Base-by-base conservation (phyloP, 768 basidiomycete species). In the Rhizopogon roseolus region DNA sequence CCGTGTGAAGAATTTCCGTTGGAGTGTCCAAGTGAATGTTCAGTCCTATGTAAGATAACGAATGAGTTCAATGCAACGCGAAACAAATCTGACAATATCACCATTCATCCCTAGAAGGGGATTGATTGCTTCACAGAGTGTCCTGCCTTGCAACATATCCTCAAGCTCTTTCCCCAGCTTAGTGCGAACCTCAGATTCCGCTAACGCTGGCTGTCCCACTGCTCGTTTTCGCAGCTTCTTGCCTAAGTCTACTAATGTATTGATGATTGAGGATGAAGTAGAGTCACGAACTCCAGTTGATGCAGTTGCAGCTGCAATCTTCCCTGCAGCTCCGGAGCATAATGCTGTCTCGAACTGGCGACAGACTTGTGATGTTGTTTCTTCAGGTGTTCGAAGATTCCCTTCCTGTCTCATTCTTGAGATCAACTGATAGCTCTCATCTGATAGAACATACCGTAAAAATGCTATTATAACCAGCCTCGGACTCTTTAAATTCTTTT, bases 391-490 rank as follows among this genome's bases (percentile, higher is more conserved):
- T 34, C 13, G 37, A 5, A 27, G 8, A 1, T 11, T 38, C 9
- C 49, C 49, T 32, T 25, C 14, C 49, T 50, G 36, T 17, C 3
- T 29, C 5, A 3, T 22, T 29, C n/a, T 10, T 17, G 1, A 38
- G 38, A 22, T 29, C 38, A 32, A 19, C 7, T 0, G 5, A 37
- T 36, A 27, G 34, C 7, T 29, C 17, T 13, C 14, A 8, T 36
- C 17, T 17, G 13, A 36, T 19, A 17, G 6, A 34, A 43, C 62
- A 45, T 50, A 71, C 71, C 48, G 50, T 4, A 37, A 73, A 77
- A 8, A 77, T 39, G 1, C 32, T 48, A 48, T 70, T 61, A 58
- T 66, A 78, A 0, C 76, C 74, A 1, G 60, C 50, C 37, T 73
- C 60, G 0, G 64, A 58, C 41, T 61, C 60, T 41, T 74, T 77